Base-by-base conservation (phyloP, 345 rosid species). In the Populus alba region DNA sequence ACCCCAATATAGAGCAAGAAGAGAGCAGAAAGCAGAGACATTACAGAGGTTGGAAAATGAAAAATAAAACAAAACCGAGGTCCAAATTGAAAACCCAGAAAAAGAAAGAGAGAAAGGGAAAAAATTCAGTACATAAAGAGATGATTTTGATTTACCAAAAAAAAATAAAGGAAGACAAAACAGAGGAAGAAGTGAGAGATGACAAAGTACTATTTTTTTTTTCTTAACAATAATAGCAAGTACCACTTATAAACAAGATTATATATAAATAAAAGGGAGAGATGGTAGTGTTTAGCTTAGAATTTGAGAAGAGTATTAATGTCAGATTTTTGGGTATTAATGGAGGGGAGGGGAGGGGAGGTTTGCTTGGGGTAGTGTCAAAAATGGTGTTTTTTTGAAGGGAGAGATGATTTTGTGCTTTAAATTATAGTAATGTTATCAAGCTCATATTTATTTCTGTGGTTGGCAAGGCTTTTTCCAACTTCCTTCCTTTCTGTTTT, bases 1-100 rank as follows among this genome's bases (percentile, higher is more conserved):
- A 82, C 62, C 43, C 82, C 78, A 49, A 79, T 33, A 82, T 10
- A 84, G 12, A 88, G 47, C 29, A 59, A 59, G 80, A 89, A 66
- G 68, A 85, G 35, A 75, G 83, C 3, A 51, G 29, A 51, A 43
- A 67, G 20, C 78, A 66, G 20, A 78, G 71, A 79, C 89, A 90
- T 88, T 23, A 68, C 59, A 17, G 68, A 59, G 29, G 51, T 73
- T 73, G 23, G 41, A 16, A 8, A 39, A 38, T 22, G 22, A 65
- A 41, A 39, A 66, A 80, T 27, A 66, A 45, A 18, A 66, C 68
- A 66, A 62, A 13, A 72, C 59, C 31, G 23, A 23, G 70, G 82
- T 61, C 37, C 59, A 74, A 85, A 57, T 23, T 7, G 71, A 71
- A 74, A 80, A 67, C 53, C 72, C 53, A 15, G 35, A 47, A 71